Base-by-base conservation (phyloP, 2,329 filamentous ascomycete species). In the Elsinoe batatas region DNA sequence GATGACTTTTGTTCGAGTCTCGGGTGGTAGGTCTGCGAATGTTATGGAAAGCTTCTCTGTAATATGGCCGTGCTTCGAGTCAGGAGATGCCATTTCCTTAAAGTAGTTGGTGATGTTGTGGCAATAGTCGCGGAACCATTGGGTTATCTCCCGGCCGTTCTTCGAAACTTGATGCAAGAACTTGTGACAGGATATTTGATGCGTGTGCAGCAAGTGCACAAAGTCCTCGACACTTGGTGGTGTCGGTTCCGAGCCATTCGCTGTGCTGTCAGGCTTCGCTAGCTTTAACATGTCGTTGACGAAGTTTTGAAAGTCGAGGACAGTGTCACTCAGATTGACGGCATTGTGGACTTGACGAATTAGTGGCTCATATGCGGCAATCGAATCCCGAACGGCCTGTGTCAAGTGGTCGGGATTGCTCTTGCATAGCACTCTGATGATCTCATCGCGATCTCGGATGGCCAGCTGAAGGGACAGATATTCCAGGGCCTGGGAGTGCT, bases 401-500 rank as follows among this genome's bases (percentile, higher is more conserved):
- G 87, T 91, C n/a, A 90, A 75, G 8, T 85, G 75, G 62, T 91
- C 88, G 0, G 88, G 87, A 20, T 76, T 80, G 44, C 81, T 76
- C 12, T 80, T 79, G 68, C 87, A 91, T 12, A 90, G 70, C 0
- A 82, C 78, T 11, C 77, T 75, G 11, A 81, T 79, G 49, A 91
- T 82, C 61, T 83, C 78, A 56, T 87, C 81, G n/a, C 87, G 80
- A 65, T 93, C 88, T 35, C 82, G 80, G 7, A 87, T 79, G 0
- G 83, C 83, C 20, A 91, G 77, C n/a, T 83, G 76, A 1, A 84
- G 80, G 0, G 83, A 79, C 60, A 87, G 82, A 67, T 88, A 91
- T 57, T 87, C 81, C 43, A 85, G 74, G 35, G 83, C 84, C 58
- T 80, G 76, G 2, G 70, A 69, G 60, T 91, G 86, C 60, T 87